Conservation (phyloP, 106 monocot genomes). For the Platanthera zijinensis region DNA sequence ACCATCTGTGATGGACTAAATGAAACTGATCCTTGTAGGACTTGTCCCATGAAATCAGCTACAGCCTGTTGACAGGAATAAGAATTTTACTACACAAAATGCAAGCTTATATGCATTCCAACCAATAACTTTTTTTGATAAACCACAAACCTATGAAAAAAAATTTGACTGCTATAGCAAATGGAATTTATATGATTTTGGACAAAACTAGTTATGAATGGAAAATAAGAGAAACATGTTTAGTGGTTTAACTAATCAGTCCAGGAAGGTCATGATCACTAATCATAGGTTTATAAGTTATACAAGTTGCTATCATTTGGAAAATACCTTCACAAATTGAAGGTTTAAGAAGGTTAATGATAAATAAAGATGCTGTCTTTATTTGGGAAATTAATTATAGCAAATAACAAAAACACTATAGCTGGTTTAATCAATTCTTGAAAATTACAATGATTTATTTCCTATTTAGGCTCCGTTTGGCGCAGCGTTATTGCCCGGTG, state of each 20-base stretch:
- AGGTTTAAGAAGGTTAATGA: background rate
- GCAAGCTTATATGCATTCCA: background rate
- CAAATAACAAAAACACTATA: background rate
- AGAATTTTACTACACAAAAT: background rate
- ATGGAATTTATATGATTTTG: background rate
- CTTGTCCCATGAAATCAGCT: constrained; percentile 78
- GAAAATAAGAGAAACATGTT: too few species aligned
- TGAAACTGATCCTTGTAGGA: constrained; percentile 57
- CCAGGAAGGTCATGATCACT: too few species aligned
- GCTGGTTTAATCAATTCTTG: too few species aligned
- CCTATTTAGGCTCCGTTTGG: too few species aligned
- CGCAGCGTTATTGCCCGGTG: too few species aligned
- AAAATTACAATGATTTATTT: too few species aligned
- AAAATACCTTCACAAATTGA: too few species aligned
- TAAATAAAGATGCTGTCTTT: background rate
- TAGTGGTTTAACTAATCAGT: too few species aligned
- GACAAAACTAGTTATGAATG: background rate
- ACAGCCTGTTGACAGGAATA: constrained; percentile 43
- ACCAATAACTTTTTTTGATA: background rate
- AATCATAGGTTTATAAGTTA: too few species aligned
- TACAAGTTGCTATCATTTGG: too few species aligned
- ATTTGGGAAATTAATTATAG: background rate
- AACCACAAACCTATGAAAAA: background rate
- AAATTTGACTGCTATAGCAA: background rate
- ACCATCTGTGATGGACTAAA: constrained; percentile 71